These are phyloP conservation scores for Medicago arabica DNA, from an alignment of 306 rosid species.

Conservation along the genomic window DNA sequence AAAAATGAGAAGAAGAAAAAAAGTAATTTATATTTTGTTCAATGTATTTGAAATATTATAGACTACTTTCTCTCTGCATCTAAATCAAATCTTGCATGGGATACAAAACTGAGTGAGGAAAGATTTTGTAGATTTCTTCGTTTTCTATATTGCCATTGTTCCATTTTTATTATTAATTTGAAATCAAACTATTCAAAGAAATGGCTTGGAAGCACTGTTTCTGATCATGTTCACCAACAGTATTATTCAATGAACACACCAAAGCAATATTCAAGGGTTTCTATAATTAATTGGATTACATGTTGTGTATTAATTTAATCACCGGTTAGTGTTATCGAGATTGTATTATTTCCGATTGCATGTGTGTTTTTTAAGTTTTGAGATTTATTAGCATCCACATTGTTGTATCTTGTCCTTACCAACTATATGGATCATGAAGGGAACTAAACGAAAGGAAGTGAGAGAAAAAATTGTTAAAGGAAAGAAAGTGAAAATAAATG, in stretches of 20 bases:
- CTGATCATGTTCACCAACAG: not conserved
- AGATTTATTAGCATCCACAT: not conserved
- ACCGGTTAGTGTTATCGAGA: not conserved
- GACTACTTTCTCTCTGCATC: not conserved
- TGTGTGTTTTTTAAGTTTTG: not conserved
- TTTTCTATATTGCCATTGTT: not conserved
- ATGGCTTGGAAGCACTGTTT: not conserved
- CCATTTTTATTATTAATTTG: slow-evolving; percentile 3
- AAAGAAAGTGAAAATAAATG: no score
- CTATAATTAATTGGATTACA: not conserved
- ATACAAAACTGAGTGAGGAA: not conserved
- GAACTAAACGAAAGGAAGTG: no score
- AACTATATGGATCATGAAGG: no score
- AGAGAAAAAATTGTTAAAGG: no score
- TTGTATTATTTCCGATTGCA: not conserved
- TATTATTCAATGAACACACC: not conserved
- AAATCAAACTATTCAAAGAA: not conserved
- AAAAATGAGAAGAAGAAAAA: no score
- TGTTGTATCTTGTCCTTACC: no score
- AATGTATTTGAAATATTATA: not conserved
- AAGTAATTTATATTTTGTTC: no score
- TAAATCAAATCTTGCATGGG: not conserved
- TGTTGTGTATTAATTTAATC: not conserved
- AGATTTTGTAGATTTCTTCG: not conserved
- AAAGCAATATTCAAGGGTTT: not conserved